A percentile compares a stretch with the other conserved stretches of the same genome.
phyloP scores from a whole-genome alignment of 495 filamentous ascomycete species.

The Chaetomium cochliodes region DNA sequence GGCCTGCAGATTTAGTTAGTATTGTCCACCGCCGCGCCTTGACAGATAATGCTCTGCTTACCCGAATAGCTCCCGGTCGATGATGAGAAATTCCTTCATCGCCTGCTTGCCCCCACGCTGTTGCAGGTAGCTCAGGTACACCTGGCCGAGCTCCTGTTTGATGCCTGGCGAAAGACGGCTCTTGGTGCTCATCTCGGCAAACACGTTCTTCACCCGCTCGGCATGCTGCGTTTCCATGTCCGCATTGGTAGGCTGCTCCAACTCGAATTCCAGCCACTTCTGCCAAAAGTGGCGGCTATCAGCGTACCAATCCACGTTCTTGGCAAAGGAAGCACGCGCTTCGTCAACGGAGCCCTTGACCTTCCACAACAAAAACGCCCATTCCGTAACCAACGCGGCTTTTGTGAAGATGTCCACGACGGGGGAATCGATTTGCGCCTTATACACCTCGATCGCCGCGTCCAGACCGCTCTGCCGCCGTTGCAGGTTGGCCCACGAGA shows the following conservation, averaged over 20 bases:
- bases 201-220: constrained; percentile 74
- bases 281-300: constrained; percentile 91
- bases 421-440: constrained; percentile 70
- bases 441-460: constrained; percentile 82
- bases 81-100: constrained; percentile 77
- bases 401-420: constrained; percentile 75
- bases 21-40: not conserved
- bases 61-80: constrained; percentile 89
- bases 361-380: constrained; percentile 88
- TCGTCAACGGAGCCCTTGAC: constrained; percentile 82
- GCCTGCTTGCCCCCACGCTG: constrained; percentile 78
- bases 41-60: constrained; percentile 38
- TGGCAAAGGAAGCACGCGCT: constrained; percentile 79
- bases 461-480: constrained; percentile 83
- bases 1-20: constrained; percentile 39
- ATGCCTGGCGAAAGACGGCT: constrained; percentile 64
- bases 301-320: constrained; percentile 79
- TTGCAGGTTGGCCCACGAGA: constrained; percentile 83
- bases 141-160: constrained; percentile 73
- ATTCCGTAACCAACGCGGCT: constrained; percentile 82
- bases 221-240: constrained; percentile 65
- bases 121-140: constrained; percentile 82
- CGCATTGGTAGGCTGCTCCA: constrained; percentile 74
- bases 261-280: constrained; percentile 84
- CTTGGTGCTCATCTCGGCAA: constrained; percentile 71